These are phyloP conservation scores for Serendipita sp. DNA, from an alignment of 768 basidiomycete species.

Conservation along the genomic window DNA sequence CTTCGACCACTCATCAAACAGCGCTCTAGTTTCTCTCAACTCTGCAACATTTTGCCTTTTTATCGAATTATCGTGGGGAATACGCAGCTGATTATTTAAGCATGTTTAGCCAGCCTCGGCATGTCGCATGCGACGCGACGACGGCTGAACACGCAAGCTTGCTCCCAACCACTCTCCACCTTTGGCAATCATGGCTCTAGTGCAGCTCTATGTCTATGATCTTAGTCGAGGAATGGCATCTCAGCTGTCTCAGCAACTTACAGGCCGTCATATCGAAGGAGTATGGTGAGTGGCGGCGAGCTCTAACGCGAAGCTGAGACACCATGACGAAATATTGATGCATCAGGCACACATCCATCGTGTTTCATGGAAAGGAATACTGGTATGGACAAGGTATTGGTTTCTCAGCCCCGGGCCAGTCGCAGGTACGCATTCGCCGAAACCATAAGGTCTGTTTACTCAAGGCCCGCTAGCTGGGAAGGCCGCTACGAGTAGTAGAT, in stretches of 20 bases:
- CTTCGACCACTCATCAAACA: too few relatives aligned
- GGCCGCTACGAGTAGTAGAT: slow-evolving; percentile 51
- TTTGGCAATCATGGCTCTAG: slow-evolving; percentile 20
- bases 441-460: neutral
- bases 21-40: too few relatives aligned
- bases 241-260: slow-evolving; percentile 61
- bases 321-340: slow-evolving; percentile 12
- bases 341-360: slow-evolving; percentile 80
- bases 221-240: slow-evolving; percentile 76
- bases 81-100: too few relatives aligned
- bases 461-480: slow-evolving; percentile 47
- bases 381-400: slow-evolving; percentile 84
- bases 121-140: too few relatives aligned
- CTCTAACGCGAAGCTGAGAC: neutral
- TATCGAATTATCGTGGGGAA: too few relatives aligned
- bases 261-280: slow-evolving; percentile 82
- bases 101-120: too few relatives aligned
- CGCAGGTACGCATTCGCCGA: slow-evolving; percentile 47
- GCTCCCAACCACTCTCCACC: too few relatives aligned
- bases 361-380: slow-evolving; percentile 70
- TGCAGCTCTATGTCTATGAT: slow-evolving; percentile 83
- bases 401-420: slow-evolving; percentile 55
- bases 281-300: slow-evolving; percentile 48
- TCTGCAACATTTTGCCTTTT: too few relatives aligned
- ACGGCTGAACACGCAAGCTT: too few relatives aligned